Percentiles rank a stretch among this genome's conserved stretches.
phyloP scores from a whole-genome alignment of 202 grass and related monocot genomes.

The Setaria viridis region DNA sequence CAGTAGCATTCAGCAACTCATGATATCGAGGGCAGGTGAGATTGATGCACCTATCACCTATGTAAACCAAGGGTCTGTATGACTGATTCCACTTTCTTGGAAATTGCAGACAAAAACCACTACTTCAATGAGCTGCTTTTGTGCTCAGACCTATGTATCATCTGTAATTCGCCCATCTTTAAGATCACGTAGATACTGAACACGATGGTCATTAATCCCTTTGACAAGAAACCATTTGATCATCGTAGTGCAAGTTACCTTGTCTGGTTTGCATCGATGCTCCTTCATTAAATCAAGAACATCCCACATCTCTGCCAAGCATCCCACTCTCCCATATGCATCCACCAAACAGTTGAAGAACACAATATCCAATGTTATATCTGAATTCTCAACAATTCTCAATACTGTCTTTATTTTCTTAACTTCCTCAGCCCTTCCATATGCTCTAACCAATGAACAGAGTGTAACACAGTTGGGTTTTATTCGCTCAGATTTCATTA shows the following conservation, averaged over 20 bases:
- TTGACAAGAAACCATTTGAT: conserved; percentile 90
- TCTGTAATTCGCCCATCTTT: conserved; percentile 46
- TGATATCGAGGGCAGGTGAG: neutral
- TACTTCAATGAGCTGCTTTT: conserved; percentile 13
- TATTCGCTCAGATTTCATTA: conserved; percentile 96
- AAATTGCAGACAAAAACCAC: neutral
- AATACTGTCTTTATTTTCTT: conserved; percentile 81
- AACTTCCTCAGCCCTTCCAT: conserved; percentile 70
- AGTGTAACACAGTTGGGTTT: conserved; percentile 94
- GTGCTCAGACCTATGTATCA: conserved; percentile 36
- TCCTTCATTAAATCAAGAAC: conserved; percentile 86
- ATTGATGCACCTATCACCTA: neutral
- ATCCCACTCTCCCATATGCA: conserved; percentile 83
- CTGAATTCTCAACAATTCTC: conserved; percentile 78
- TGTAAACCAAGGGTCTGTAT: neutral
- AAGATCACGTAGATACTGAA: conserved; percentile 73
- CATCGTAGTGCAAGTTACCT: conserved; percentile 89
- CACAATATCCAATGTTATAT: conserved; percentile 78
- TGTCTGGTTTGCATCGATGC: conserved; percentile 65
- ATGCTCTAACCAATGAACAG: conserved; percentile 89
- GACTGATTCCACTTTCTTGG: conserved; percentile 16
- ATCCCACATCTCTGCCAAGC: conserved; percentile 88
- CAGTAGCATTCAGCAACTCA: neutral
- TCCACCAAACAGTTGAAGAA: conserved; percentile 99
- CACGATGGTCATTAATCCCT: conserved; percentile 82